Base-by-base conservation (phyloP, 495 filamentous ascomycete species). In the Chaetomium tenue region DNA sequence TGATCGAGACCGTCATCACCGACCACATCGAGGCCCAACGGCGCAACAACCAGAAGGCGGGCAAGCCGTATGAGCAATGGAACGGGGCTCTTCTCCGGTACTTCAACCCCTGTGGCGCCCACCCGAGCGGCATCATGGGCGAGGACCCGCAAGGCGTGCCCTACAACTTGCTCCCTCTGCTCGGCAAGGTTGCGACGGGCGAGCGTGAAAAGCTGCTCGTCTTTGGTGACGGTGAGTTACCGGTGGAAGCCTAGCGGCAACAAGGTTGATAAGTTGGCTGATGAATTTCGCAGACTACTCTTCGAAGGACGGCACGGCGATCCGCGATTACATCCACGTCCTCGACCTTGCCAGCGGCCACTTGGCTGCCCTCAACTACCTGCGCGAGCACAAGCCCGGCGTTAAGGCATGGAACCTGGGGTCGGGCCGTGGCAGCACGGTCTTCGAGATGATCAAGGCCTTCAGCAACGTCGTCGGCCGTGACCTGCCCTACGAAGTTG, bases 321-420 rank as follows among this genome's bases (percentile, higher is more conserved):
- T 89, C 70, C 83, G 87, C 50, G 87, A 89, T 75, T 87, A 87
- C 73, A 87, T 88, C 77, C 92, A 97, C 80, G 91, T 97, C 66
- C 84, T 94, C 59, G 92, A 97, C 71, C 86, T 97, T 47, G 90
- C 95, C 23, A 84, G 85, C 68, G 94, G 94, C 58, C 94, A 98
- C 79, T 80, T 97, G 44, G 87, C 91, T 51, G 94, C 94, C 26
- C 88, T 98, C 66, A 90, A 95, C 81, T 91, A 97, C 78, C 91
- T 98, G 47, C 89, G 89, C 68, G 83, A 89, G 60, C 83, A 93
- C 73, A 89, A 95, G 74, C 95, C 95, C 48, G 94, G 94, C 63
- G 91, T 96, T 56, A 87, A 90, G 63, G 93, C 93, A 63, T 98
- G 95, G 95, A 98, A 98, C 80, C 75, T 98, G 62, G 94, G 94